Percentiles rank a stretch among this genome's conserved stretches.
phyloP scores from a whole-genome alignment of 2,329 filamentous ascomycete genomes.

The Talaromyces rugulosus region DNA sequence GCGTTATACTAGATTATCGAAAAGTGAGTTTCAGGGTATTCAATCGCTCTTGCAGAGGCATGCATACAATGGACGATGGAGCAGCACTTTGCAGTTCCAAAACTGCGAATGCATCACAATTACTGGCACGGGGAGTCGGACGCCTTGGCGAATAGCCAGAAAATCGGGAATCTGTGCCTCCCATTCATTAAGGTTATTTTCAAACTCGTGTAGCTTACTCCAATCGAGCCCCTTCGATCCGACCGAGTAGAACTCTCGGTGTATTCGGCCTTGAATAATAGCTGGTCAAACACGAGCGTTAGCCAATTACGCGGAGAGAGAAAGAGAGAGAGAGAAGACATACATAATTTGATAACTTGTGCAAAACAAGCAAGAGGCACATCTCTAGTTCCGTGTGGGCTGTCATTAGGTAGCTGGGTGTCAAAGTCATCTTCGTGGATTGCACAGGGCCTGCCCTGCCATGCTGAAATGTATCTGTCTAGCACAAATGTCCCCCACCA shows the following conservation, averaged over 20 bases:
- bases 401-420: conserved; percentile 11
- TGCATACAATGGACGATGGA: conserved; percentile 10
- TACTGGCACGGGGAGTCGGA: conserved; percentile 1
- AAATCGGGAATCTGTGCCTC: conserved; percentile 4
- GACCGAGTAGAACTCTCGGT: conserved; percentile 12
- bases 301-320: background rate
- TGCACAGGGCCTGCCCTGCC: conserved; percentile 13
- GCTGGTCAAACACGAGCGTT: background rate
- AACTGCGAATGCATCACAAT: conserved; percentile 9
- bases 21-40: background rate
- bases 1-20: background rate
- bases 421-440: conserved; percentile 14
- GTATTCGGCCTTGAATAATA: conserved; percentile 12
- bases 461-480: conserved; percentile 13
- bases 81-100: conserved; percentile 9
- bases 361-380: conserved; percentile 8
- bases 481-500: conserved; percentile 15
- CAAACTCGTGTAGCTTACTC: conserved; percentile 3
- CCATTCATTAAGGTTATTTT: conserved; percentile 5
- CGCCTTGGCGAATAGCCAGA: conserved; percentile 3
- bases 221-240: conserved; percentile 3
- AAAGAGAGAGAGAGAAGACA: background rate
- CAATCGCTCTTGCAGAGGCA: background rate
- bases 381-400: conserved; percentile 5
- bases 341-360: conserved; percentile 10